Evolutionary conservation across 106 monocot species (phyloP).

Genomic region (Platanthera zijinensis): DNA sequence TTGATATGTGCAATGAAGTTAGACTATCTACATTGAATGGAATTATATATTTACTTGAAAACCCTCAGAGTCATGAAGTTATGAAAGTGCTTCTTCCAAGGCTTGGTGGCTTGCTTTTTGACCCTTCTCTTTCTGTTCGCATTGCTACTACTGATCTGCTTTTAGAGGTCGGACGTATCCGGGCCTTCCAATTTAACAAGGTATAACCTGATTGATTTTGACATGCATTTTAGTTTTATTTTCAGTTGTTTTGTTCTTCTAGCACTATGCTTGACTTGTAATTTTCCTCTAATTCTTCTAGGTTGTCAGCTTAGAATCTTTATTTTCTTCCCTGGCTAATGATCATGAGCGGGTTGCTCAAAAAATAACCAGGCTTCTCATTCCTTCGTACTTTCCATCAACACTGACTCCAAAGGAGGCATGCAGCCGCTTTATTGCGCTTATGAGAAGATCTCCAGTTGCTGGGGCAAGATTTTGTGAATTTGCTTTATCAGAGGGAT

Average conservation of each 20-base stretch:
- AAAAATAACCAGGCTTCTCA: slow-evolving; percentile 74
- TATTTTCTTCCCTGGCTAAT: slow-evolving; percentile 63
- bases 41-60: slow-evolving; percentile 69
- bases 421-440: slow-evolving; percentile 60
- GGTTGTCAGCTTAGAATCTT: slow-evolving; percentile 66
- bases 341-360: slow-evolving; percentile 74
- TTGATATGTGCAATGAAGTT: slow-evolving; percentile 69
- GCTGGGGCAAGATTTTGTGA: slow-evolving; percentile 96
- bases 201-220: slow-evolving; percentile 20
- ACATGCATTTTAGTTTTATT: not conserved
- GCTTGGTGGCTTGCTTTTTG: slow-evolving; percentile 49
- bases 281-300: slow-evolving; percentile 22
- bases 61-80: slow-evolving; percentile 88
- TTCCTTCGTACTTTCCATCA: slow-evolving; percentile 89
- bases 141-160: slow-evolving; percentile 66
- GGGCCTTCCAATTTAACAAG: slow-evolving; percentile 67
- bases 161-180: slow-evolving; percentile 58
- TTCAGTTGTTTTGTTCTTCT: not conserved
- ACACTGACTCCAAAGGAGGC: slow-evolving; percentile 54
- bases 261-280: not conserved
- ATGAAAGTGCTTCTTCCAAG: slow-evolving; percentile 84
- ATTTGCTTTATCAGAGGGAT: slow-evolving; percentile 72
- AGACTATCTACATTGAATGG: slow-evolving; percentile 73
- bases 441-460: slow-evolving; percentile 71
- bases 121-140: slow-evolving; percentile 72